Base-by-base conservation (phyloP, 2,329 filamentous ascomycete genomes). In the Pseudofabraea citricarpa region DNA sequence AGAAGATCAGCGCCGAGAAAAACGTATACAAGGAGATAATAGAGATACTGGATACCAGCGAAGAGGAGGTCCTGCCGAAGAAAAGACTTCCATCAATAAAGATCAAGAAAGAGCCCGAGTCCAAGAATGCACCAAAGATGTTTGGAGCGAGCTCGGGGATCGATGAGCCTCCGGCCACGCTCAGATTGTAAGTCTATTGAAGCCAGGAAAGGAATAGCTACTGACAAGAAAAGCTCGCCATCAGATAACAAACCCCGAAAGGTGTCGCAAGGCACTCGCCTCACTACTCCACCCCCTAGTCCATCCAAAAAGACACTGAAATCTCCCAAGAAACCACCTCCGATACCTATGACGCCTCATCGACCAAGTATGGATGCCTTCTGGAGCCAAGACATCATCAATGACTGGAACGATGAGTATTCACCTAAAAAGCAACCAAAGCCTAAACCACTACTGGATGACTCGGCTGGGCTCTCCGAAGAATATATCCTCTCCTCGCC, bases 321-420 rank as follows among this genome's bases (percentile, higher is more conserved):
- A 18, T 61, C 58, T 8, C 59, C 59, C 3, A 57, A 50, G 16
- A 63, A 62, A 36, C 43, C 38, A 31, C 27, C 52, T 12, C 58
- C 26, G 1, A 77, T 82, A 31, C 78, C 78, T 2, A 64, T 66
- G 26, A 75, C 76, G 1, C 74, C 76, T 3, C 71, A 81, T 45
- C 64, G 68, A 20, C 71, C 72, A 18, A 74, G 64, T 41, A 71
- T 71, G 29, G 79, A 83, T 48, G 66, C 65, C 6, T 83, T 83
- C 55, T 84, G 80, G 81, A 69, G 68, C 41, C 73, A 75, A 48
- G 73, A 75, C 10, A 60, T 75, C 13, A 69, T 80, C 19, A 76
- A 83, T 52, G 73, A 78, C 33, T 84, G 79, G 79, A 81, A 83
- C 47, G 79, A 83, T 35, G 67, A 77, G 41, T 74, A 81, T 56